Evolutionary conservation across 2,329 filamentous ascomycete species (phyloP).

Genomic region (Aspergillus terreus): DNA sequence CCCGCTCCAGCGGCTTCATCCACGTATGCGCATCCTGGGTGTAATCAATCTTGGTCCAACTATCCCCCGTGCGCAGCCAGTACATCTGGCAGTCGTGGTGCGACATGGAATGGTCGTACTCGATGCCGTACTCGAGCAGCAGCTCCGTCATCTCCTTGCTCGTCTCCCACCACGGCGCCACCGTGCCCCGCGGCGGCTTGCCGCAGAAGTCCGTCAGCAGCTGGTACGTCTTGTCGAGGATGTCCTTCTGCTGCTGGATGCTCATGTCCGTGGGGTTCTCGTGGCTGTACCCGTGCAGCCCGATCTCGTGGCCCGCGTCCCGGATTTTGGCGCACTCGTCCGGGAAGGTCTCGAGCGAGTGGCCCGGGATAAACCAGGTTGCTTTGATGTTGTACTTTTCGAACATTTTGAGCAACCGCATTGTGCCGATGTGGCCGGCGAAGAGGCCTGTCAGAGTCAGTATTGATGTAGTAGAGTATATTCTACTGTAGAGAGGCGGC

Average conservation of each 20-base stretch:
- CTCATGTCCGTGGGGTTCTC: slow-evolving; percentile 72
- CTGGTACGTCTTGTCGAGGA: slow-evolving; percentile 72
- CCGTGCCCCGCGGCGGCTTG: slow-evolving; percentile 68
- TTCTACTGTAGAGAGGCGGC: no score
- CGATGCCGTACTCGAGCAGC: slow-evolving; percentile 41
- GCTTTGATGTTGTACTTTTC: slow-evolving; percentile 69
- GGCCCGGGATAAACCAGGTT: slow-evolving; percentile 63
- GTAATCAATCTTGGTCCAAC: slow-evolving; percentile 46
- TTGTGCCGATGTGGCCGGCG: slow-evolving; percentile 64
- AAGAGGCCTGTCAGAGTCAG: slow-evolving; percentile 50
- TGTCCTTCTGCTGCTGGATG: slow-evolving; percentile 69
- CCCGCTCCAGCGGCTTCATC: slow-evolving; percentile 50
- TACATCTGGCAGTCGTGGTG: slow-evolving; percentile 46
- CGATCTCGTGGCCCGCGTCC: slow-evolving; percentile 63
- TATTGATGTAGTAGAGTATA: not conserved
- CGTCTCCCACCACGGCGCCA: slow-evolving; percentile 74
- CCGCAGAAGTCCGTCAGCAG: slow-evolving; percentile 71
- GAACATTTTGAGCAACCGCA: slow-evolving; percentile 66
- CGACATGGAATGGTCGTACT: slow-evolving; percentile 44
- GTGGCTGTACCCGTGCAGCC: slow-evolving; percentile 69
- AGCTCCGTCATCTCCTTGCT: slow-evolving; percentile 60
- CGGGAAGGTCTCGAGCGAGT: slow-evolving; percentile 63
- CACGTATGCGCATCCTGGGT: slow-evolving; percentile 39
- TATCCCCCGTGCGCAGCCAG: slow-evolving; percentile 41
- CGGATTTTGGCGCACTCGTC: slow-evolving; percentile 61